Evolutionary conservation across 805 yeast genomes (phyloP).

Genomic region (Helenozyma baotianmanensis): DNA sequence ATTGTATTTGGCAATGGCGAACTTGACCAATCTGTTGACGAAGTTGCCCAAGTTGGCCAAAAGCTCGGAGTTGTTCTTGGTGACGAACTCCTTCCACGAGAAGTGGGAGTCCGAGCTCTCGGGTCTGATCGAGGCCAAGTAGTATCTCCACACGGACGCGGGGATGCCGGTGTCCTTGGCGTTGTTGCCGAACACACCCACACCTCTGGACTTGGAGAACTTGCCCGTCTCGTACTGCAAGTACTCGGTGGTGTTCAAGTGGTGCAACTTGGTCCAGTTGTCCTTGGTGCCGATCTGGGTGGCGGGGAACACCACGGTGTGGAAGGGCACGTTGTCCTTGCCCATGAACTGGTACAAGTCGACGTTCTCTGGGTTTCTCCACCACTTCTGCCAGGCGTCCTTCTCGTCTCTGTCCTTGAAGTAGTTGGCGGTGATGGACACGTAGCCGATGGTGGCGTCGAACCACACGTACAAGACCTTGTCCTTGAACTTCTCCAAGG

Average conservation of each 20-base stretch:
- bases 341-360: slow-evolving; percentile 97
- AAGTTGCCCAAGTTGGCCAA: slow-evolving; percentile 96
- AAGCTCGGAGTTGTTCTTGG: slow-evolving; percentile 88
- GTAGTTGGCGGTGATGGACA: slow-evolving; percentile 93
- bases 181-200: slow-evolving; percentile 97
- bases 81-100: slow-evolving; percentile 94
- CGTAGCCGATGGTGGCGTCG: slow-evolving; percentile 96
- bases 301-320: slow-evolving; percentile 96
- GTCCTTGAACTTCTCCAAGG: slow-evolving; percentile 75
- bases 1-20: slow-evolving; percentile 83
- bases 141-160: slow-evolving; percentile 96
- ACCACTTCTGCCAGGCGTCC: slow-evolving; percentile 80
- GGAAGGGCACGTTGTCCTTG: slow-evolving; percentile 98
- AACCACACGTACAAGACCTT: slow-evolving; percentile 98
- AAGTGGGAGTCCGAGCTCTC: slow-evolving; percentile 95
- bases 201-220: slow-evolving; percentile 95
- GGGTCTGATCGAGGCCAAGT: slow-evolving; percentile 87
- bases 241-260: slow-evolving; percentile 91
- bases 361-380: slow-evolving; percentile 90
- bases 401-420: slow-evolving; percentile 43
- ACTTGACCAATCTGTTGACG: slow-evolving; percentile 89
- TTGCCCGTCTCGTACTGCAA: slow-evolving; percentile 97
- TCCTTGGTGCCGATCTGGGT: slow-evolving; percentile 85
- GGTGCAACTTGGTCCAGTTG: slow-evolving; percentile 86
- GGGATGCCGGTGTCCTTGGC: slow-evolving; percentile 91